A percentile compares a stretch with the other conserved stretches of the same genome.
Conservation (phyloP, 192 early-diverging fungal species). For the Entomortierella beljakovae region DNA sequence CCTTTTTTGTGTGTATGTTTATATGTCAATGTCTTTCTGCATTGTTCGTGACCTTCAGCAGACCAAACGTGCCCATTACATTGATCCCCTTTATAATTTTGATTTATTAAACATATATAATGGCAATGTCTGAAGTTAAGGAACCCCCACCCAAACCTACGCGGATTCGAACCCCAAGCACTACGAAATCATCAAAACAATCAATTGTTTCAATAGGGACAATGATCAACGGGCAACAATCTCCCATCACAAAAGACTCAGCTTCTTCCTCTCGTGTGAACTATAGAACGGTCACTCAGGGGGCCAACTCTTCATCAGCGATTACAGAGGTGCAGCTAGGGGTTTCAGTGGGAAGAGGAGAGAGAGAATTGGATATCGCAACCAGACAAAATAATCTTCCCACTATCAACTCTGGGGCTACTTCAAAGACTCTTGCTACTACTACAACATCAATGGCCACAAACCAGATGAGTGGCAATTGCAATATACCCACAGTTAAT, state of each 20-base stretch:
- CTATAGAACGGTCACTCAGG: neutral
- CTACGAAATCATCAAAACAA: constrained; percentile 9
- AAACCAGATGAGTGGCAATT: neutral
- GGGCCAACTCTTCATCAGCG: neutral
- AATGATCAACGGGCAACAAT: constrained; percentile 4
- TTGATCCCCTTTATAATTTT: neutral
- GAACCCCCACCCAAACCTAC: constrained; percentile 45
- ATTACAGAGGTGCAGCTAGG: neutral
- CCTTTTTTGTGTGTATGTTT: neutral
- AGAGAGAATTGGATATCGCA: neutral
- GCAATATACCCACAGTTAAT: neutral
- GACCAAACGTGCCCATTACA: constrained; percentile 11
- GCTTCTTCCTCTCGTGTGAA: constrained; percentile 7
- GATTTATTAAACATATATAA: neutral
- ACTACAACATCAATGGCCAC: neutral
- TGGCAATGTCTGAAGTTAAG: constrained; percentile 27
- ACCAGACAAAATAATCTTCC: neutral
- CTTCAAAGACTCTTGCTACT: neutral
- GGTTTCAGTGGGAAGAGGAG: neutral
- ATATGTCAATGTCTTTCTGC: neutral
- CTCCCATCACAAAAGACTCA: constrained; percentile 11
- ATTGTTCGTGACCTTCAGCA: constrained; percentile 21
- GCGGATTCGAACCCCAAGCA: constrained; percentile 23
- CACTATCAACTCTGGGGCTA: neutral
- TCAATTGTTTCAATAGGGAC: neutral